phyloP scores from a whole-genome alignment of 192 early-diverging fungal species.

The Coemansia reversa region DNA sequence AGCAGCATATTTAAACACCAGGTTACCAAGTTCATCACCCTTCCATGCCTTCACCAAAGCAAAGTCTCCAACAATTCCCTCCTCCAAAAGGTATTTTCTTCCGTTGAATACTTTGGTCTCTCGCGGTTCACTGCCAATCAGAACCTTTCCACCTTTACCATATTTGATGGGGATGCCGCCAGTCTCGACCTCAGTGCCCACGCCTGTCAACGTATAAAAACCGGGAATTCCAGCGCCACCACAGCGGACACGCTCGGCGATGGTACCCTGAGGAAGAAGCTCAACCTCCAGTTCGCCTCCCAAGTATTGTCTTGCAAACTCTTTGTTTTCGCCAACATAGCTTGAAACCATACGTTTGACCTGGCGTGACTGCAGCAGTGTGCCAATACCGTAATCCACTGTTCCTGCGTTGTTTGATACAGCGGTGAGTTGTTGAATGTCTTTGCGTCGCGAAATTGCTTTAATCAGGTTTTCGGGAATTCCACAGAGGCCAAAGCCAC shows the following conservation, averaged over 20 bases:
- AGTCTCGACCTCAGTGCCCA: conserved; percentile 67
- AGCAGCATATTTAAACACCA: conserved; percentile 68
- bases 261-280: conserved; percentile 73
- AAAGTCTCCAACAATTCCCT: conserved; percentile 73
- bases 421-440: conserved; percentile 66
- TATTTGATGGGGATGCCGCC: conserved; percentile 79
- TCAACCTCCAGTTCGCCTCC: conserved; percentile 79
- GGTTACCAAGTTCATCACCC: conserved; percentile 74
- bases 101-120: conserved; percentile 68
- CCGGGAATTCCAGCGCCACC: conserved; percentile 73
- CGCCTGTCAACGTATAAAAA: conserved; percentile 70
- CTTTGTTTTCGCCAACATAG: conserved; percentile 80
- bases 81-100: conserved; percentile 73
- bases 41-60: conserved; percentile 85
- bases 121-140: conserved; percentile 61
- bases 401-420: conserved; percentile 81
- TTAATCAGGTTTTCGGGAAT: conserved; percentile 77
- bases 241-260: conserved; percentile 74
- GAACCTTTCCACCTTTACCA: conserved; percentile 41
- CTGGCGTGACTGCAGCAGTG: conserved; percentile 65
- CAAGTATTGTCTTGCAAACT: conserved; percentile 79
- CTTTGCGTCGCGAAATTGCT: conserved; percentile 60
- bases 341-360: conserved; percentile 78
- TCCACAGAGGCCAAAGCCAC: conserved; percentile 74
- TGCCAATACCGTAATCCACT: conserved; percentile 68